These are phyloP conservation scores for Oenanthe javanica DNA, from an alignment of 140 eudicot species.

Conservation along the genomic window DNA sequence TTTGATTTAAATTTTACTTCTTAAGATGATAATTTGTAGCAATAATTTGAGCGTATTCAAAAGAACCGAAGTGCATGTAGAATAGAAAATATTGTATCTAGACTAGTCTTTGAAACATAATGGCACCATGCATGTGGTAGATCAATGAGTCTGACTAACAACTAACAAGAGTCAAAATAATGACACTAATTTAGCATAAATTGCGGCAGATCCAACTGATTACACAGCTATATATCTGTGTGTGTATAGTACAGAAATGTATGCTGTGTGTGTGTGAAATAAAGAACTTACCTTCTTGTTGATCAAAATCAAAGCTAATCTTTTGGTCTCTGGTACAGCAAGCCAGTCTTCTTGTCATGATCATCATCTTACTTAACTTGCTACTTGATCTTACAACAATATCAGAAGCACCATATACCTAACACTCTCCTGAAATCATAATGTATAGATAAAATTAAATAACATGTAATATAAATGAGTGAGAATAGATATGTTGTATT, in stretches of 20 bases:
- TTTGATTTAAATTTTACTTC: too few relatives aligned
- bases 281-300: conserved; percentile 43
- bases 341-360: conserved; percentile 55
- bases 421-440: neutral
- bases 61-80: too few relatives aligned
- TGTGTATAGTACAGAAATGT: neutral
- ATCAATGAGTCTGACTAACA: neutral
- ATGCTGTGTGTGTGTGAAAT: conserved; percentile 5
- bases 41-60: too few relatives aligned
- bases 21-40: too few relatives aligned
- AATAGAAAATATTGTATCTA: too few relatives aligned
- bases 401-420: neutral
- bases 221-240: neutral
- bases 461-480: neutral
- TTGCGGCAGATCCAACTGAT: neutral
- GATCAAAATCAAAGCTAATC: conserved; percentile 76
- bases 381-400: neutral
- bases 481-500: too few relatives aligned
- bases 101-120: neutral
- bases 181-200: neutral
- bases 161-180: neutral
- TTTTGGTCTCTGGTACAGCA: conserved; percentile 69
- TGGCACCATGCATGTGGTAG: conserved; percentile 1
- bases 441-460: neutral
- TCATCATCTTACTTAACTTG: conserved; percentile 22